Evolutionary conservation across 352 stramenopile species (phyloP).

Genomic region (Pythium rishiriense): DNA sequence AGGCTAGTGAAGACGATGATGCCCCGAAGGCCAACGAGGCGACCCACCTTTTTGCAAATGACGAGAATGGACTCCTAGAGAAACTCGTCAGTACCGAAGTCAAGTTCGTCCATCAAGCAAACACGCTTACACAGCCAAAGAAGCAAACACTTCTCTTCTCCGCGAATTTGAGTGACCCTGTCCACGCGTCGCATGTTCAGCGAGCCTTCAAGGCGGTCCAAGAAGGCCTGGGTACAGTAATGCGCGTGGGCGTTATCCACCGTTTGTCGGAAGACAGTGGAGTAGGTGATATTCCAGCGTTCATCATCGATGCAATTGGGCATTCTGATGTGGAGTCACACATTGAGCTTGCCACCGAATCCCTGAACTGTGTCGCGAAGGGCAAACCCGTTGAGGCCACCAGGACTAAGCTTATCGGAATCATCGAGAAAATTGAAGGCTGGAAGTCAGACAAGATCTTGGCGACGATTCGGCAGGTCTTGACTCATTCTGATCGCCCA

Average conservation of each 20-base stretch:
- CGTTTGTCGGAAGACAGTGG: conserved; percentile 24
- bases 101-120: conserved; percentile 56
- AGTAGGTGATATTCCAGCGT: conserved; percentile 46
- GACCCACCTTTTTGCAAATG: conserved; percentile 57
- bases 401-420: conserved; percentile 48
- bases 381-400: conserved; percentile 48
- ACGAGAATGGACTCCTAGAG: conserved; percentile 62
- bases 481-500: not conserved
- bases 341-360: conserved; percentile 57
- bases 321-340: conserved; percentile 56
- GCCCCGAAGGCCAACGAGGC: conserved; percentile 13
- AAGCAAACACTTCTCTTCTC: conserved; percentile 74
- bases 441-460: conserved; percentile 26
- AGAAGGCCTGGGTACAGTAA: conserved; percentile 60
- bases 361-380: conserved; percentile 55
- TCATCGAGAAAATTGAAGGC: conserved; percentile 31
- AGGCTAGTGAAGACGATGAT: conserved; percentile 14
- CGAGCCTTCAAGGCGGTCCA: conserved; percentile 60
- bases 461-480: conserved; percentile 7
- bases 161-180: conserved; percentile 48
- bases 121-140: conserved; percentile 51
- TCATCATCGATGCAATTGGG: conserved; percentile 50
- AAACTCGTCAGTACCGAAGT: conserved; percentile 44
- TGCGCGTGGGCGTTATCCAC: conserved; percentile 65
- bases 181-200: conserved; percentile 58